A percentile compares a stretch with the other conserved stretches of the same genome.
Evolutionary conservation across 306 rosid species (phyloP).

Genomic region (Castanea sativa): DNA sequence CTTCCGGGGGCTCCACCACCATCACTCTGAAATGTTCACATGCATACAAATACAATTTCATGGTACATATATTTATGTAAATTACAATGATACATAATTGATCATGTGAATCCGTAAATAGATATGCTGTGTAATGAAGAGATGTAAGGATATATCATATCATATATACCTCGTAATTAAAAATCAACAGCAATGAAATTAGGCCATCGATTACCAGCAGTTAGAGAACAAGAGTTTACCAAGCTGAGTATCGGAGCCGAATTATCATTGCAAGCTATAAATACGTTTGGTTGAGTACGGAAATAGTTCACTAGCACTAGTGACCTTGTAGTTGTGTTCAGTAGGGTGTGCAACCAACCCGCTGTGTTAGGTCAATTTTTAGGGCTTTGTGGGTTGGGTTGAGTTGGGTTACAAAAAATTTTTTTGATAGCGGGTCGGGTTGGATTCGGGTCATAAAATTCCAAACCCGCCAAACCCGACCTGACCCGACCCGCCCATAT

Average conservation of each 20-base stretch:
- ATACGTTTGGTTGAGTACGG: slow-evolving; percentile 31
- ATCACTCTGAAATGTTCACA: slow-evolving; percentile 51
- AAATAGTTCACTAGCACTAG: slow-evolving; percentile 68
- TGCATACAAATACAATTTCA: background rate
- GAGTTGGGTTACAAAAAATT: too few relatives aligned
- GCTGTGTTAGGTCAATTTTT: too few relatives aligned
- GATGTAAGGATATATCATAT: too few relatives aligned
- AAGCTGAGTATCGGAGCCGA: slow-evolving; percentile 59
- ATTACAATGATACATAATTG: too few relatives aligned
- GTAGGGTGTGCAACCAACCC: too few relatives aligned
- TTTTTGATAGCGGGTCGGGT: too few relatives aligned
- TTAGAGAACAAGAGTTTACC: slow-evolving; percentile 52
- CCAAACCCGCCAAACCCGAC: too few relatives aligned
- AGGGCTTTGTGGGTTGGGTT: too few relatives aligned
- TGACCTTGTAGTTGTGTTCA: slow-evolving; percentile 53
- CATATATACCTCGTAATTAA: slow-evolving; percentile 55
- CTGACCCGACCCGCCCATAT: too few relatives aligned
- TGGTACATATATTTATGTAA: background rate
- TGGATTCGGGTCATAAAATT: too few relatives aligned
- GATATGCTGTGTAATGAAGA: too few relatives aligned
- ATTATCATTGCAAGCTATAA: slow-evolving; percentile 56
- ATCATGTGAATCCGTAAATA: too few relatives aligned
- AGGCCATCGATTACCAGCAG: slow-evolving; percentile 67
- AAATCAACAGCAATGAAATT: slow-evolving; percentile 84
- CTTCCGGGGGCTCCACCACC: slow-evolving; percentile 73